Evolutionary conservation across 176 grass and related monocot species (phyloP), one percentile per base, ranked within the genome.

Genomic region (Juncus inflexus): DNA sequence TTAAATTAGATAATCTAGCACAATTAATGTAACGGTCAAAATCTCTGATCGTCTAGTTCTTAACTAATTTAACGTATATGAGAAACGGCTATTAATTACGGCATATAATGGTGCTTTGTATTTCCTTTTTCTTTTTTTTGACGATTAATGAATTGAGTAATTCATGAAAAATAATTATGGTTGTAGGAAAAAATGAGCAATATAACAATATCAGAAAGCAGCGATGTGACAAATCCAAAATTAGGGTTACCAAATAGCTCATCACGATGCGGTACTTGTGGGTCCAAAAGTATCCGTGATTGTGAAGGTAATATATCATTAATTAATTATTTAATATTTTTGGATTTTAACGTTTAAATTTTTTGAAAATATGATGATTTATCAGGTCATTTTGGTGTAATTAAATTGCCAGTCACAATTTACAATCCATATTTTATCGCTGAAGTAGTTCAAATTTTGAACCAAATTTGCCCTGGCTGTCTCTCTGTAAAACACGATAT

Each of bases 381-480:
- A 37, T 74, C 83, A 97, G 92, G 92, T 70, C 92, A 97, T 66
- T 83, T 78, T 55, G 92, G 92, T 40, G 80, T 75, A 9, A 74
- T 87, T 35, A 89, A 97, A 81, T 66, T 97, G 19, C 79, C 82
- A 1, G 75, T 78, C 76, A 83, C 76, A 15, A 87, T 97, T 64
- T 73, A 89, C 58, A 78, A 69, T 63, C 87, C 92, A 12, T 91
- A 86, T 76, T 86, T 90, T 65, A 76, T 89, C 3, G 60, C 75
- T 19, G 84, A 97, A 47, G 76, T 97, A 79, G 77, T 89, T 64
- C 82, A 79, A 38, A 81, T 91, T 77, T 77, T 97, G 58, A 97
- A 97, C 80, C 87, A 89, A 36, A 86, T 89, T 57, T 97, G 92
- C 76, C 92, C 87, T 59, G 60, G 87, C 3, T 97, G 92, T 74